A percentile compares a stretch with the other conserved stretches of the same genome.
phyloP scores from a whole-genome alignment of 495 filamentous ascomycete species.

The Terfezia claveryi region DNA sequence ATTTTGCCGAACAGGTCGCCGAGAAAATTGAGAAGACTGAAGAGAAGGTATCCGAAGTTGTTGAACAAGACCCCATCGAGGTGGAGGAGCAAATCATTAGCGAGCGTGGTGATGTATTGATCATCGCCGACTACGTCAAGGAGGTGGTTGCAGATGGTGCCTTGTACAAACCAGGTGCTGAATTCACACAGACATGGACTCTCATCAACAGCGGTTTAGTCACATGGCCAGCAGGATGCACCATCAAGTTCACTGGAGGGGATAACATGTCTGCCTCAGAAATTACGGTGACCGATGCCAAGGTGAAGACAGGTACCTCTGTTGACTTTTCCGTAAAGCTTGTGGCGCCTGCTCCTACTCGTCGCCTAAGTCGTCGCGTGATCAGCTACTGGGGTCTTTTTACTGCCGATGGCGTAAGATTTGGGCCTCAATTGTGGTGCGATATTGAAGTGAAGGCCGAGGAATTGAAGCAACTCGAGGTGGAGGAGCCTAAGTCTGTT shows the following conservation, averaged over 20 bases:
- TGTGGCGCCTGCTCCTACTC: constrained; percentile 43
- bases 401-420: constrained; percentile 52
- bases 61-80: constrained; percentile 1
- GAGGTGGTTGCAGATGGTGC: constrained; percentile 65
- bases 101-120: constrained; percentile 8
- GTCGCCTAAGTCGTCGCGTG: constrained; percentile 32
- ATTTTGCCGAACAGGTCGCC: constrained; percentile 8
- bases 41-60: not conserved
- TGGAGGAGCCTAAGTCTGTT: constrained; percentile 8
- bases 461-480: constrained; percentile 10
- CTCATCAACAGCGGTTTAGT: constrained; percentile 60
- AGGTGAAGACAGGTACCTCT: constrained; percentile 47
- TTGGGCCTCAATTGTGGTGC: constrained; percentile 90
- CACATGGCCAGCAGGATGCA: constrained; percentile 73
- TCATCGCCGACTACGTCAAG: constrained; percentile 54
- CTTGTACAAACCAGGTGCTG: constrained; percentile 37
- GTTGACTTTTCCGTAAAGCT: constrained; percentile 66
- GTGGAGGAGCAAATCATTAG: not conserved
- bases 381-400: constrained; percentile 97
- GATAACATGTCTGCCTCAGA: constrained; percentile 81
- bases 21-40: constrained; percentile 10
- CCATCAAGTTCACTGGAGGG: constrained; percentile 75
- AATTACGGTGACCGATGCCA: constrained; percentile 52
- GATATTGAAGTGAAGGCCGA: constrained; percentile 44
- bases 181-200: constrained; percentile 82